A percentile compares a stretch with the other conserved stretches of the same genome.
phyloP scores from a whole-genome alignment of 495 filamentous ascomycete genomes.

The Trichoderma reesei region DNA sequence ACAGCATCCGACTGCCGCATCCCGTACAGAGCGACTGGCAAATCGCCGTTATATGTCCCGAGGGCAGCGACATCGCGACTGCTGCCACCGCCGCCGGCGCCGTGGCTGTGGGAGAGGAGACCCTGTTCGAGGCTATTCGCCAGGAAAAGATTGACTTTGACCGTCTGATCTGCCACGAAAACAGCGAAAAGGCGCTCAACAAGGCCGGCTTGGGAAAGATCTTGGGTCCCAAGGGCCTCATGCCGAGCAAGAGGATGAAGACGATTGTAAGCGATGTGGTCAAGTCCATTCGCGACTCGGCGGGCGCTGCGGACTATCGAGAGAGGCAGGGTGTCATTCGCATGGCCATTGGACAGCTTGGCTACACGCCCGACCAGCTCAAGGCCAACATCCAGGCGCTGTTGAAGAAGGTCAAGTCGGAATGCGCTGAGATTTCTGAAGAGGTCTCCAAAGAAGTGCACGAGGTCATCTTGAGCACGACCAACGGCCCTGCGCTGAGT shows the following conservation, averaged over 20 bases:
- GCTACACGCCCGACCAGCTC: slow-evolving; percentile 79
- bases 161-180: slow-evolving; percentile 73
- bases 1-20: slow-evolving; percentile 79
- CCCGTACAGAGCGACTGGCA: slow-evolving; percentile 75
- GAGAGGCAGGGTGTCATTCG: slow-evolving; percentile 78
- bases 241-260: slow-evolving; percentile 80
- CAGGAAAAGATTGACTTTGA: slow-evolving; percentile 74
- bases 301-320: slow-evolving; percentile 76
- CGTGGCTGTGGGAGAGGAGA: slow-evolving; percentile 70
- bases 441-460: slow-evolving; percentile 68
- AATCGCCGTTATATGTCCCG: slow-evolving; percentile 80
- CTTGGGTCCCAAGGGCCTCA: slow-evolving; percentile 78
- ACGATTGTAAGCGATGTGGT: slow-evolving; percentile 77
- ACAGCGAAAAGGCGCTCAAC: slow-evolving; percentile 60
- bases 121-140: slow-evolving; percentile 71
- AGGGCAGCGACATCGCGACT: slow-evolving; percentile 55
- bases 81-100: slow-evolving; percentile 71
- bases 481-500: slow-evolving; percentile 74
- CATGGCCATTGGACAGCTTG: slow-evolving; percentile 82
- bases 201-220: slow-evolving; percentile 70
- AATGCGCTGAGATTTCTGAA: slow-evolving; percentile 59
- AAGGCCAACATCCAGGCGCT: slow-evolving; percentile 74
- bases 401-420: slow-evolving; percentile 65
- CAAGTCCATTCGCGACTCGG: slow-evolving; percentile 59
- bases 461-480: slow-evolving; percentile 92